Evolutionary conservation across 2,329 filamentous ascomycete species (phyloP), one percentile per base, ranked within the genome.

Genomic region (Verticillium albo-atrum): DNA sequence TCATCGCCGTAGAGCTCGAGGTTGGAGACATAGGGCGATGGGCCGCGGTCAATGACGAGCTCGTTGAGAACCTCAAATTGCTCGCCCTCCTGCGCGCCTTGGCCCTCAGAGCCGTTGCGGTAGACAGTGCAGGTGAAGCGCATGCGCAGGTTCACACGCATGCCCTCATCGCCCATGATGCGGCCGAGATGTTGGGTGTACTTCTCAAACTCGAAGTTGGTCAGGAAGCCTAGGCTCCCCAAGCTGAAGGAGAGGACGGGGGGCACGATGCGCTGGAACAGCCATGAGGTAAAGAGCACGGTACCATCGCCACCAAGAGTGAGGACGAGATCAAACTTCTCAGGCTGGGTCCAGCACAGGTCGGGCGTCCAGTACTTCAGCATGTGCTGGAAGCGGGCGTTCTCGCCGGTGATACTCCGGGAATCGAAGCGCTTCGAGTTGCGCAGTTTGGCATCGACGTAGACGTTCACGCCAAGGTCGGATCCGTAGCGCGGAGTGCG

Each of bases 11-110:
- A 98, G 12, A 99, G 82, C 77, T 99, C 95, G 42, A 99, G 82
- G 75, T 97, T 96, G 51, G 94, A 98, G 61, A 99, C 94, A 72
- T 98, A 99, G 23, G 94, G 93, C 17, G 91, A 96, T 69, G 95
- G 95, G 64, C 95, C 95, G 61, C 95, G 91, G 77, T 99, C 95
- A 68, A 99, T 98, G 74, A 99, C 94, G 56, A 99, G 87, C 77
- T 99, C 95, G 75, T 99, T 99, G 64, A 99, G 86, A 23, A 99
- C 94, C 77, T 99, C 95, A 64, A 97, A 98, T 69, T 97, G 93
- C 77, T 98, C 94, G 52, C 89, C 91, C 74, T 97, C 93, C 67
- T 95, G 89, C 65, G 89, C 83, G 42, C 86, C 85, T n/a, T 85
- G 81, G 12, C 82, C 83, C 2, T 78, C 72, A 4, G 77, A 74